phyloP scores from a whole-genome alignment of 225 moss, liverwort and hornwort species.

The Neckera pumila region DNA sequence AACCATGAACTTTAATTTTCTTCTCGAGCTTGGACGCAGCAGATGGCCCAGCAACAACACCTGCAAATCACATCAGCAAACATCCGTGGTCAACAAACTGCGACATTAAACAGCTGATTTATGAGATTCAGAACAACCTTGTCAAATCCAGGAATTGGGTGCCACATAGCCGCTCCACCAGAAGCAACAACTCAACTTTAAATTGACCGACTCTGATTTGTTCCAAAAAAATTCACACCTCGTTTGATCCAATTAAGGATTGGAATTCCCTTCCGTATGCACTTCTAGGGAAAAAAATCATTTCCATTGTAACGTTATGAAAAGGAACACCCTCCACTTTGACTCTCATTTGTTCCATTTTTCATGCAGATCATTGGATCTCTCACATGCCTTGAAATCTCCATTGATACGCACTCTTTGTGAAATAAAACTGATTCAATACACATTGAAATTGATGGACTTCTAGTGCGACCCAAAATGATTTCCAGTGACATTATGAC shows the following conservation, averaged over 20 bases:
- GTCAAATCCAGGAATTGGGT: background rate
- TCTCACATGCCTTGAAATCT: background rate
- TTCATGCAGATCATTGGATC: background rate
- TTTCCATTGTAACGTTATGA: background rate
- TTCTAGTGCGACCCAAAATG: no score
- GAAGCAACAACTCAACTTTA: background rate
- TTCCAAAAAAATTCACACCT: background rate
- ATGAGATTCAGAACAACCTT: background rate
- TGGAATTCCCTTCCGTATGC: background rate
- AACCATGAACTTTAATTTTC: constrained; percentile 34
- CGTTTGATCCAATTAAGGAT: background rate
- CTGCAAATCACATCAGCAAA: background rate
- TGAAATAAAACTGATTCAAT: background rate
- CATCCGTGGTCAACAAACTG: background rate
- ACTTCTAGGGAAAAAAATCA: background rate
- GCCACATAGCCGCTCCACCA: background rate
- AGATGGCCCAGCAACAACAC: background rate
- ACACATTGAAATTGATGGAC: background rate
- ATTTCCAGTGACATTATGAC: background rate
- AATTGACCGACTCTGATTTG: background rate
- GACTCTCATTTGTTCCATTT: background rate
- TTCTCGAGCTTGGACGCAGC: background rate
- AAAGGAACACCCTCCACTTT: background rate
- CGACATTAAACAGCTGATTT: background rate
- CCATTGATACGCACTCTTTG: background rate